phyloP scores from a whole-genome alignment of 169 alveolate species.

The Eimeria necatrix region DNA sequence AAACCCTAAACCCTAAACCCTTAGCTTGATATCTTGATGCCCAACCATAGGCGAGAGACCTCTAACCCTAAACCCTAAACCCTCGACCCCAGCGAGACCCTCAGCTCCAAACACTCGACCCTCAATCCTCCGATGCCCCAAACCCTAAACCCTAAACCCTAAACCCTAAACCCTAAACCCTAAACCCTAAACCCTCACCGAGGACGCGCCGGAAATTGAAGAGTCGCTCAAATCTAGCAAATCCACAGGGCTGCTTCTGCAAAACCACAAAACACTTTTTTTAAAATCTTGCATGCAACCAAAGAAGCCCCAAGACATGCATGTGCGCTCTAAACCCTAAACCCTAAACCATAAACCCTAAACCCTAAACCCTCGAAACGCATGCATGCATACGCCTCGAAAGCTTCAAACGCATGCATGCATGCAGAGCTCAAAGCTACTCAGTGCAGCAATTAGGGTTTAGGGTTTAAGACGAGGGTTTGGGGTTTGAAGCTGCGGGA shows the following conservation, averaged over 20 bases:
- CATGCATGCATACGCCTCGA: neutral
- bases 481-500: neutral
- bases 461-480: conserved; percentile 1
- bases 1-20: too few relatives aligned
- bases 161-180: too few relatives aligned
- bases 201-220: neutral
- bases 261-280: neutral
- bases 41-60: too few relatives aligned
- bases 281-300: neutral
- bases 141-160: neutral
- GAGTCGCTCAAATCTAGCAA: conserved; percentile 49
- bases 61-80: too few relatives aligned
- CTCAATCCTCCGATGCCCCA: too few relatives aligned
- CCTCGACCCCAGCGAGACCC: too few relatives aligned
- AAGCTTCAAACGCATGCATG: neutral
- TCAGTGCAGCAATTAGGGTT: neutral
- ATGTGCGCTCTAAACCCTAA: neutral
- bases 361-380: too few relatives aligned
- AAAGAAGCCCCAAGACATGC: neutral
- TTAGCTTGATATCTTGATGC: too few relatives aligned
- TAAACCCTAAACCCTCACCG: neutral
- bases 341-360: too few relatives aligned
- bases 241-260: conserved; percentile 62
- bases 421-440: neutral
- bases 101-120: too few relatives aligned